Evolutionary conservation across 2,329 filamentous ascomycete species (phyloP).

Genomic region (Penicillium sp.): DNA sequence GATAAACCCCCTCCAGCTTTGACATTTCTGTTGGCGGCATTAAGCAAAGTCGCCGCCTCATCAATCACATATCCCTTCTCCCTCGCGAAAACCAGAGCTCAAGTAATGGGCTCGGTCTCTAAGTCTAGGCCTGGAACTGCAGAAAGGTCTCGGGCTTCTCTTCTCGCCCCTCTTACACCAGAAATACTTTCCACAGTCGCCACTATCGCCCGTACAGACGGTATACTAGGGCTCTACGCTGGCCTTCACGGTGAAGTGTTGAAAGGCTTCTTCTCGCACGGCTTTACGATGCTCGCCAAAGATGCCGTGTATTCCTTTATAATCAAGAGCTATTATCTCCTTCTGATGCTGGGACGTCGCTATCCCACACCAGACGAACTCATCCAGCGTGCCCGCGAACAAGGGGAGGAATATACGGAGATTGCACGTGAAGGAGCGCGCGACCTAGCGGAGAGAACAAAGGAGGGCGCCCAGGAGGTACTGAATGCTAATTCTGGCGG

Average conservation of each 20-base stretch:
- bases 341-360: conserved; percentile 44
- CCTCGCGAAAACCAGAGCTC: conserved; percentile 70
- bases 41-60: conserved; percentile 69
- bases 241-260: conserved; percentile 67
- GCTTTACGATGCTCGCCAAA: conserved; percentile 79
- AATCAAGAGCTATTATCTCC: conserved; percentile 60
- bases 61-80: conserved; percentile 76
- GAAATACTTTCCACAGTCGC: conserved; percentile 58
- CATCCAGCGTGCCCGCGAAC: conserved; percentile 31
- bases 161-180: conserved; percentile 20
- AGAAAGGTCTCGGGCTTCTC: conserved; percentile 12
- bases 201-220: conserved; percentile 54
- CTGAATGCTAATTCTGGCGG: conserved; percentile 19
- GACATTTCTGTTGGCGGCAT: conserved; percentile 61
- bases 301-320: conserved; percentile 65
- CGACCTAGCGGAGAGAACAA: conserved; percentile 27
- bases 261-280: conserved; percentile 77
- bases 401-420: conserved; percentile 36
- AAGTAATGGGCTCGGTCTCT: conserved; percentile 40
- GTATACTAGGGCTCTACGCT: conserved; percentile 61
- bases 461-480: conserved; percentile 20
- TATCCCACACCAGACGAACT: conserved; percentile 40
- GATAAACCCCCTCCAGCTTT: conserved; percentile 46
- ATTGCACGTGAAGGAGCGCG: conserved; percentile 34
- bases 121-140: conserved; percentile 20